A percentile compares a stretch with the other conserved stretches of the same genome.
These are phyloP conservation scores for Blechomonas ayalai DNA, from an alignment of 208 protist genomes.

Conservation along the genomic window DNA sequence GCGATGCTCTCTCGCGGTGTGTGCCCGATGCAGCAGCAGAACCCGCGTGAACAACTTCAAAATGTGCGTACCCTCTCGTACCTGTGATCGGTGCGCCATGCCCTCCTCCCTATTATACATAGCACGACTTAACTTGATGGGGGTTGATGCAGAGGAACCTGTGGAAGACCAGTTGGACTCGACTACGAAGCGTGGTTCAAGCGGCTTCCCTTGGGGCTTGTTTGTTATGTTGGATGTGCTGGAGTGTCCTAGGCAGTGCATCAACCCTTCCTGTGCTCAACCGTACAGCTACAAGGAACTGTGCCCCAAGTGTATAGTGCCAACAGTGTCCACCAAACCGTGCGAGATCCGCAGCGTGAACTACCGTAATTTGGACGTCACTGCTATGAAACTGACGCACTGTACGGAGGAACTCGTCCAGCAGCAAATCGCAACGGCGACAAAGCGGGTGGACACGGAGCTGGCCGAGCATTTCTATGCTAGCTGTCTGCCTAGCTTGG, in stretches of 20 bases:
- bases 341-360: conserved; percentile 11
- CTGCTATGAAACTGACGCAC: not conserved
- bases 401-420: conserved; percentile 8
- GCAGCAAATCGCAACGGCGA: conserved; percentile 4
- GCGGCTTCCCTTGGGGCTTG: conserved; percentile 22
- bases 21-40: conserved; percentile 14
- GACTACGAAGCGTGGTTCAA: not conserved
- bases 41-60: conserved; percentile 18
- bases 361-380: not conserved
- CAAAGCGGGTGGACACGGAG: conserved; percentile 1
- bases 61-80: conserved; percentile 7
- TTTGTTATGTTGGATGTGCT: conserved; percentile 20
- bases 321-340: conserved; percentile 15
- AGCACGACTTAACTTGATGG: conserved; percentile 2
- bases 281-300: conserved; percentile 11
- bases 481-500: conserved; percentile 12
- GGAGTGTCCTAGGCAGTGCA: conserved; percentile 23
- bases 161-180: conserved; percentile 2
- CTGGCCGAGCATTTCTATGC: conserved; percentile 20
- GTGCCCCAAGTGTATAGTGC: conserved; percentile 19
- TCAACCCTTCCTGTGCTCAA: conserved; percentile 21
- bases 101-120: conserved; percentile 14
- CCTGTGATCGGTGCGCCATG: conserved; percentile 22
- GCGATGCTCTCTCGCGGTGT: conserved; percentile 25
- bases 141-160: not conserved